Base-by-base conservation (phyloP, 768 basidiomycete species). In the Macrolepiota fuliginosa region DNA sequence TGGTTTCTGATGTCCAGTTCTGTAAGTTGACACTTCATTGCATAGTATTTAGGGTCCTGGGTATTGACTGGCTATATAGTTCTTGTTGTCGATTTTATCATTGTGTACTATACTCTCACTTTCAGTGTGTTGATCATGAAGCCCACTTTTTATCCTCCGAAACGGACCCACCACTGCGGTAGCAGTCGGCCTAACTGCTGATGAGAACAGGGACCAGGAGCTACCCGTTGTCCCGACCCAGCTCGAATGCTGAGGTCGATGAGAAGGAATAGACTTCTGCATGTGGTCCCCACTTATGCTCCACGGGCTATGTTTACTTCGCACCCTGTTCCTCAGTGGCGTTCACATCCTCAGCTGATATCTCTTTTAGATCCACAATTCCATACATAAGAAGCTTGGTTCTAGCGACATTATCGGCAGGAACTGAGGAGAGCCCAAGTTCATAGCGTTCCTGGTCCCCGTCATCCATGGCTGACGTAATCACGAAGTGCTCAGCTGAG, bases 1-100 rank as follows among this genome's bases (percentile, higher is more conserved):
- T 74, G 27, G 86, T 88, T 5, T 70, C 70, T 52, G 79, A 83
- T 5, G 70, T 70, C 50, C 79, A 83, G n/a, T 64, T 51, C 64
- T 67, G 29, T 7, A 7, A 32, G 29, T 32, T 32, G 7, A 7
- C 29, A 32, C 29, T 7, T 7, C 29, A 7, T 7, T 7, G 29
- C 29, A 32, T 32, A 32, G 29, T 32, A 32, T 32, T 32, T 32
- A 32, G 29, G 29, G 29, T 32, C 5, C 11, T 17, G 6, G 29
- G 17, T 25, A 22, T 27, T 53, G n/a, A 53, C 17, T n/a, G 27
- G 50, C 11, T 19, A n/a, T 32, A 0, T 53, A 53, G 51, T 36
- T 32, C 29, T 53, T 19, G 13, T 37, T 54, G 53, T 46, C 17
- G 13, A 42, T 15, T 42, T 49, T 29, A n/a, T 15, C 37, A 40